Conservation (phyloP, 2,329 filamentous ascomycete species). For the Sporothrix humicola region DNA sequence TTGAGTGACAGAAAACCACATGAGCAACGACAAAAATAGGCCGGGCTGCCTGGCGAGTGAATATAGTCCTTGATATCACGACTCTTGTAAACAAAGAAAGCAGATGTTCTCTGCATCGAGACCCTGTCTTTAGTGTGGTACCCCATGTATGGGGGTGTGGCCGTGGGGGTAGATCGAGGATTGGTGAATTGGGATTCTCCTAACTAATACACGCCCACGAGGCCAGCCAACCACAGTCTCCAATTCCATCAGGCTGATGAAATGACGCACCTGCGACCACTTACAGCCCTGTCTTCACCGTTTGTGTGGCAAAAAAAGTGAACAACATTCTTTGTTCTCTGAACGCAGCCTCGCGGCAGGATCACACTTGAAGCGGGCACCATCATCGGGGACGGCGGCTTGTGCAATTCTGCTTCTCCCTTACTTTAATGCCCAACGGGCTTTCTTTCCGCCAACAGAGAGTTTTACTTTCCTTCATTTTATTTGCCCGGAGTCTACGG, state of each 20-base stretch:
- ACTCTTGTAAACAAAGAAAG: slow-evolving; percentile 18
- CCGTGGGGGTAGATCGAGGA: too few species aligned
- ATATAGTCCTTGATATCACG: slow-evolving; percentile 4
- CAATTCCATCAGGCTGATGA: slow-evolving; percentile 8
- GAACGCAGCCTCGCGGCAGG: neutral
- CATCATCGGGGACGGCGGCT: neutral
- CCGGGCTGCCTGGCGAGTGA: neutral
- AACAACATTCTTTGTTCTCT: slow-evolving; percentile 17
- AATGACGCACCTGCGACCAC: neutral
- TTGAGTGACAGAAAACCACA: neutral
- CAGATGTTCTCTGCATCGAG: neutral
- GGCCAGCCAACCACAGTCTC: neutral
- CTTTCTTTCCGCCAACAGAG: too few species aligned
- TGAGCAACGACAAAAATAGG: neutral
- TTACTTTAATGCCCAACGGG: too few species aligned
- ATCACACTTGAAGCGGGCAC: neutral
- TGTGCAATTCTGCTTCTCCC: too few species aligned
- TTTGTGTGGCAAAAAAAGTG: slow-evolving; percentile 7
- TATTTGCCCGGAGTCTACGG: too few species aligned
- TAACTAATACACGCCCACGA: neutral
- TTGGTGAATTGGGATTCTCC: neutral
- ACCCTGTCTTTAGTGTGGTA: neutral
- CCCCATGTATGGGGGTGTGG: neutral
- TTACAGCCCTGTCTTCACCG: neutral
- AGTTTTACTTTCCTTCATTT: too few species aligned